These are phyloP conservation scores for Botrytis fabae DNA, from an alignment of 2,329 filamentous ascomycete genomes.

Conservation along the genomic window DNA sequence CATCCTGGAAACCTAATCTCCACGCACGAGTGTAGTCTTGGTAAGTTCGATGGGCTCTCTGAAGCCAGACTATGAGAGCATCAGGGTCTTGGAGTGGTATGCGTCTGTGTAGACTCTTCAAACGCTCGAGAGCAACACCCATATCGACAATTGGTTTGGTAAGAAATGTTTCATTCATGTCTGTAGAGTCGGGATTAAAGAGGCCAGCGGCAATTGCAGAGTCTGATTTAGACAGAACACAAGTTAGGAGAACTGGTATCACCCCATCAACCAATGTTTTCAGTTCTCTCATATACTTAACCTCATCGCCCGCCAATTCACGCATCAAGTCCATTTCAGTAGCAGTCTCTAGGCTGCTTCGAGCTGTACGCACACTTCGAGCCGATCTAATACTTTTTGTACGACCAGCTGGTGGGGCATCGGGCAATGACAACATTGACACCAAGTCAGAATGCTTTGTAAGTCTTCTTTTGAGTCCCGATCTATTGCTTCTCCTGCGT, in stretches of 20 bases:
- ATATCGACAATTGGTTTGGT: constrained; percentile 91
- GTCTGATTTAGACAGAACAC: constrained; percentile 73
- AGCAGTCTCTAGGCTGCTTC: constrained; percentile 64
- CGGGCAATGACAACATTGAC: constrained; percentile 79
- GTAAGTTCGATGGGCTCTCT: constrained; percentile 76
- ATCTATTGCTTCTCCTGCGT: constrained; percentile 36
- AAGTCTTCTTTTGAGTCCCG: constrained; percentile 59
- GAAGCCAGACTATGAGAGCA: constrained; percentile 77
- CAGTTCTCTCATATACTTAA: constrained; percentile 85
- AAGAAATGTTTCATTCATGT: constrained; percentile 56
- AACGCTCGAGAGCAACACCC: constrained; percentile 83
- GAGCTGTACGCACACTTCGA: constrained; percentile 74
- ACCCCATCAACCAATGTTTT: constrained; percentile 94
- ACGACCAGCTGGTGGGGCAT: constrained; percentile 55
- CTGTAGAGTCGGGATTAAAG: constrained; percentile 54
- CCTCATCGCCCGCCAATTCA: constrained; percentile 81
- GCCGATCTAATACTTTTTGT: constrained; percentile 72
- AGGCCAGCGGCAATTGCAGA: constrained; percentile 64
- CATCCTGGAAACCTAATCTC: constrained; percentile 90
- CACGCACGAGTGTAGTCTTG: constrained; percentile 82
- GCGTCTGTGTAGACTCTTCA: constrained; percentile 77
- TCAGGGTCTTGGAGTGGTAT: constrained; percentile 74
- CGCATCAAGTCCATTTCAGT: constrained; percentile 74
- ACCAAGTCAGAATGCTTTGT: constrained; percentile 94
- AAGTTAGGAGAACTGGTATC: constrained; percentile 84